phyloP scores from a whole-genome alignment of 306 rosid species.

The Ormosia emarginata region DNA sequence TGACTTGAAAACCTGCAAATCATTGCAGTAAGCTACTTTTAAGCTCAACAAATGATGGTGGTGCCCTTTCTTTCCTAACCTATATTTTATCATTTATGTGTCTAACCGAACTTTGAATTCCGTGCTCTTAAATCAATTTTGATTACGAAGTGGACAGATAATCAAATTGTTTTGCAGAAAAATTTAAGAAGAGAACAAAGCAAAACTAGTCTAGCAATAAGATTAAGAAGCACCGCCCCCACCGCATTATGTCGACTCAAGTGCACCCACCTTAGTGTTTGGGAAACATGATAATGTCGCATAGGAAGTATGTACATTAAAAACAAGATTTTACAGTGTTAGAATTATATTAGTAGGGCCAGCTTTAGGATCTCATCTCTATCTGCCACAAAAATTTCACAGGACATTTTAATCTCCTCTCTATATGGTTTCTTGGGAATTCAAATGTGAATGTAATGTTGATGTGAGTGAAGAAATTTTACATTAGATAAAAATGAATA shows the following conservation, averaged over 20 bases:
- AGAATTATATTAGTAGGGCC: not conserved
- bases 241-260: conserved; percentile 10
- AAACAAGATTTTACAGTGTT: not conserved
- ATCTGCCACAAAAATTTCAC: not conserved
- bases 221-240: not conserved
- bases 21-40: not conserved
- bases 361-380: not conserved
- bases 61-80: conserved; percentile 3
- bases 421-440: too few relatives aligned
- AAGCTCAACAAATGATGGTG: conserved; percentile 9
- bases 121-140: conserved; percentile 23
- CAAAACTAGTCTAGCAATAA: not conserved
- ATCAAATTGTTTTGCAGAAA: not conserved
- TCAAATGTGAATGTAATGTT: too few relatives aligned
- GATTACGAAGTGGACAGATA: conserved; percentile 6
- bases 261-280: conserved; percentile 13
- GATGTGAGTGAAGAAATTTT: too few relatives aligned
- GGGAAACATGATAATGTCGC: conserved; percentile 14
- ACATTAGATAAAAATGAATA: too few relatives aligned
- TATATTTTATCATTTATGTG: not conserved
- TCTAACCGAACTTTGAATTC: conserved; percentile 11
- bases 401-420: not conserved
- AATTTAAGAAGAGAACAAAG: not conserved
- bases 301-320: not conserved
- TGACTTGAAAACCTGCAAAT: not conserved